Evolutionary conservation across 1,284 basidiomycete genomes (phyloP).

Genomic region (Thelephora terrestris): DNA sequence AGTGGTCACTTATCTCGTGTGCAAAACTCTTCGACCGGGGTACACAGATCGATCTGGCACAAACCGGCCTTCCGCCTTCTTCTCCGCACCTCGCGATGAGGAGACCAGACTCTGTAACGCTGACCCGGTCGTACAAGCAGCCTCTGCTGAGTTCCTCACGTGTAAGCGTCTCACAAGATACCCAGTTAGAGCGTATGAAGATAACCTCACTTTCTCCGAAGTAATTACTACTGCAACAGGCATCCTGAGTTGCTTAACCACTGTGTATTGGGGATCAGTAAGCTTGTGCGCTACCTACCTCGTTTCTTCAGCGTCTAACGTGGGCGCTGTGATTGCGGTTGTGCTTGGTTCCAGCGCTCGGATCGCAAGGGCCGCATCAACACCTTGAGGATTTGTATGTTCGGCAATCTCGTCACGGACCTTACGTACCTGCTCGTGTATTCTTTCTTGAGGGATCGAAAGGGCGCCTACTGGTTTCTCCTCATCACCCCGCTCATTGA

Average conservation of each 20-base stretch:
- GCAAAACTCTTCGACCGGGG: constrained; percentile 17
- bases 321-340: not conserved
- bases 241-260: constrained; percentile 62
- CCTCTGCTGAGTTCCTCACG: constrained; percentile 57
- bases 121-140: constrained; percentile 65
- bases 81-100: too few species aligned
- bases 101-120: constrained; percentile 41
- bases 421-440: constrained; percentile 59
- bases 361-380: constrained; percentile 70
- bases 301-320: not conserved
- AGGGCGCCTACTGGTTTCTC: constrained; percentile 81
- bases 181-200: not conserved
- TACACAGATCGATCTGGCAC: constrained; percentile 11
- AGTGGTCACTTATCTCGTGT: constrained; percentile 23
- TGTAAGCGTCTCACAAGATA: constrained; percentile 30
- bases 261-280: constrained; percentile 80
- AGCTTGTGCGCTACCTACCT: constrained; percentile 16
- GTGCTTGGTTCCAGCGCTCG: constrained; percentile 40
- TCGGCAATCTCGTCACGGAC: constrained; percentile 61
- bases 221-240: constrained; percentile 65
- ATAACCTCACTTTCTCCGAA: constrained; percentile 15
- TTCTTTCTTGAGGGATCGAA: constrained; percentile 46
- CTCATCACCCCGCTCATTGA: constrained; percentile 65
- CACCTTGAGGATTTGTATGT: constrained; percentile 51
- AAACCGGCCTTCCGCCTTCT: not conserved